A percentile compares a stretch with the other conserved stretches of the same genome.
Conservation (phyloP, 352 stramenopile species). For the Plasmopara muralis region DNA sequence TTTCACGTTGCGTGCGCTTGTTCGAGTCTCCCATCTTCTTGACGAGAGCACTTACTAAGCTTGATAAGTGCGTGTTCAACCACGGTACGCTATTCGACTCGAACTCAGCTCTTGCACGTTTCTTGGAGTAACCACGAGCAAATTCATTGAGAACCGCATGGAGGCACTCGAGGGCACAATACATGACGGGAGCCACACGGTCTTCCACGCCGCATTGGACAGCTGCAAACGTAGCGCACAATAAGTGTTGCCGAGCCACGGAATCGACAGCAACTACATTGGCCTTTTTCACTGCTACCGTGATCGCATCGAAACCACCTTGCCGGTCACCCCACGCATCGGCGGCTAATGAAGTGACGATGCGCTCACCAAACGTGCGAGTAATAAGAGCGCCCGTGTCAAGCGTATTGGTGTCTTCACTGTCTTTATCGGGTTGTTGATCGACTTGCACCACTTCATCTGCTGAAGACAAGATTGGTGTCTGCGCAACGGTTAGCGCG, state of each 20-base stretch:
- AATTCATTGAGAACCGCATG: constrained; percentile 61
- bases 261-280: constrained; percentile 30
- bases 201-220: constrained; percentile 71
- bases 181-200: constrained; percentile 74
- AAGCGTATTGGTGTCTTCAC: constrained; percentile 24
- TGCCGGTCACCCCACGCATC: constrained; percentile 78
- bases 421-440: constrained; percentile 5
- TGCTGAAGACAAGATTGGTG: constrained; percentile 55
- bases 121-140: constrained; percentile 29
- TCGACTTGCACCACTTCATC: too few species aligned
- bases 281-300: constrained; percentile 56
- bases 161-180: constrained; percentile 73
- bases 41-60: constrained; percentile 41
- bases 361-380: constrained; percentile 56
- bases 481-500: constrained; percentile 15
- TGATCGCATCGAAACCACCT: constrained; percentile 65
- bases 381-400: constrained; percentile 66
- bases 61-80: constrained; percentile 55
- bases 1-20: constrained; percentile 73
- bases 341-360: constrained; percentile 54
- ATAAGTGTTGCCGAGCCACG: constrained; percentile 39
- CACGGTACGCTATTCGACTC: constrained; percentile 17
- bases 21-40: constrained; percentile 72
- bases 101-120: constrained; percentile 36
- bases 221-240: constrained; percentile 60